A percentile compares a stretch with the other conserved stretches of the same genome.
Conservation (phyloP, 2,329 filamentous ascomycete genomes). For the Byssothecium circinans region DNA sequence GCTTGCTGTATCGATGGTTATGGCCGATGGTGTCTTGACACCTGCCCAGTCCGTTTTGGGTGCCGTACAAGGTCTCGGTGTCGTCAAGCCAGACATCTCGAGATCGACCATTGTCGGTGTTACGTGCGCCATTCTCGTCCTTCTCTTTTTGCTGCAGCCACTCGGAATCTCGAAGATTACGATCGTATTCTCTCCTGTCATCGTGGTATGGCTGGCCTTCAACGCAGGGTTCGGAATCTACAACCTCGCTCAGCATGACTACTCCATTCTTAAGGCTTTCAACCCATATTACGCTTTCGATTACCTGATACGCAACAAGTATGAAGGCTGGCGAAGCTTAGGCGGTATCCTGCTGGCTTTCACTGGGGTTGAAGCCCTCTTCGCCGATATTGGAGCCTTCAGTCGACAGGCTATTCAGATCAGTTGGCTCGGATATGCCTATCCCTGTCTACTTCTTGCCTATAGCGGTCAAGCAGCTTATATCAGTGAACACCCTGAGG, state of each 20-base stretch:
- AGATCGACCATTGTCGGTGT: constrained; percentile 63
- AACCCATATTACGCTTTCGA: constrained; percentile 60
- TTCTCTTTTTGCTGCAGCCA: constrained; percentile 66
- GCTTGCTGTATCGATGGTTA: constrained; percentile 68
- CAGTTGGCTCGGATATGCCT: constrained; percentile 69
- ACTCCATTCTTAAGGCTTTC: constrained; percentile 56
- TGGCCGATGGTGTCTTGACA: constrained; percentile 67
- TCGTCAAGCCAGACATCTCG: constrained; percentile 60
- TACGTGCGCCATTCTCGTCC: constrained; percentile 64
- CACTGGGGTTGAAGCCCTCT: constrained; percentile 75
- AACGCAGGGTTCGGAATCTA: constrained; percentile 67
- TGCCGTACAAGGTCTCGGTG: constrained; percentile 64
- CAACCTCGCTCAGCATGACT: constrained; percentile 47
- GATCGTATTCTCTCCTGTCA: constrained; percentile 64
- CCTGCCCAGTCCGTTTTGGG: constrained; percentile 71
- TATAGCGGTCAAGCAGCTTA: constrained; percentile 74
- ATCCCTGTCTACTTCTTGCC: constrained; percentile 66
- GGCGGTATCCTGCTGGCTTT: constrained; percentile 75
- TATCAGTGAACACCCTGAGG: constrained; percentile 61
- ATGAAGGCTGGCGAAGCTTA: constrained; percentile 64
- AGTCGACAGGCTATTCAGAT: constrained; percentile 68
- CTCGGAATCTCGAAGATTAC: constrained; percentile 65
- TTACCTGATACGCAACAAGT: constrained; percentile 62
- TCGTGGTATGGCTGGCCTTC: constrained; percentile 67
- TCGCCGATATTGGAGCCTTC: constrained; percentile 78